Base-by-base conservation (phyloP, 371 early-diverging fungal species). In the Mortierella sp. region DNA sequence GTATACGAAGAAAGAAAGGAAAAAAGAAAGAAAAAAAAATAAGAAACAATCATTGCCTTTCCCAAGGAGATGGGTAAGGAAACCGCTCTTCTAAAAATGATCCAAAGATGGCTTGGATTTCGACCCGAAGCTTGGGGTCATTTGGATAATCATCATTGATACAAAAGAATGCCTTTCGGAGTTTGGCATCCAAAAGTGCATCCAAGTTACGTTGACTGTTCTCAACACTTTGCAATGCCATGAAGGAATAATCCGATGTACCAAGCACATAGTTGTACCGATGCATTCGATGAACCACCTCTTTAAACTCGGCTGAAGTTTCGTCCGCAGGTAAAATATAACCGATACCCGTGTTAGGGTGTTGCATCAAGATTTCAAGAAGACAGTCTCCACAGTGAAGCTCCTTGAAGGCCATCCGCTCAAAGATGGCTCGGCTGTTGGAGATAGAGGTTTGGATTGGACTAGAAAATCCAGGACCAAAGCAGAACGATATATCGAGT, bases 301-400 rank as follows among this genome's bases (percentile, higher is more conserved):
- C 45, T 48, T 63, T 52, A 48, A 67, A 71, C 50, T 61, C 68
- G 0, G 57, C 57, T 15, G 76, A 75, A 12, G 21, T 4, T 28
- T 71, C 71, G 43, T 75, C 66, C 19, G 11, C 19, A 12, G 76
- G 76, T 61, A 71, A 67, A 56, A 71, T 65, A 18, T 66, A 66
- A n/a, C 76, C 30, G 46, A 75, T 68, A 11, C 76, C 76, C 0
- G 66, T 47, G 12, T 53, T 47, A 21, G 61, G 64, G 50, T 67
- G 61, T 45, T 75, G 71, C 71, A 64, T 70, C 68, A 71, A 19
- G 3, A 75, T 60, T 60, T 70, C 67, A 0, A 75, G 61, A 1
- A 75, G 29, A 28, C 76, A 75, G 23, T 76, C 76, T 52, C 76
- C 71, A 30, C 71, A 76, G 53, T 71, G 76, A 47, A 71, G 64